These are phyloP conservation scores for Aristolochia californica DNA, from an alignment of 164 flowering plant species.

Conservation along the genomic window DNA sequence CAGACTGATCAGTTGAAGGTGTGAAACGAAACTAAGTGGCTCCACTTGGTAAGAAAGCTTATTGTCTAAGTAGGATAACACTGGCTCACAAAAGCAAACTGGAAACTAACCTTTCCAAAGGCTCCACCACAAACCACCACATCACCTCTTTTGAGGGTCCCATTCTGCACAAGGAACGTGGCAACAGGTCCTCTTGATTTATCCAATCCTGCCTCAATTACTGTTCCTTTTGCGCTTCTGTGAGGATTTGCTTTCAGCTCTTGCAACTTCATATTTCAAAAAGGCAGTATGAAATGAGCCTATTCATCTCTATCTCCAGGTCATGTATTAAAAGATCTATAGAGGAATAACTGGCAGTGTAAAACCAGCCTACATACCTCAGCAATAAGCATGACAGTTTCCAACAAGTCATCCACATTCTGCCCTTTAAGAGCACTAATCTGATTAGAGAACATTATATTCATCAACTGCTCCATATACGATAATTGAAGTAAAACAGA, in stretches of 20 bases:
- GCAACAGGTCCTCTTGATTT: constrained; percentile 86
- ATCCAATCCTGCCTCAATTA: constrained; percentile 87
- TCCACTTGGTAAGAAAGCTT: too few species aligned
- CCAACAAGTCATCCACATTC: constrained; percentile 72
- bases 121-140: constrained; percentile 83
- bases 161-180: constrained; percentile 90
- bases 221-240: constrained; percentile 89
- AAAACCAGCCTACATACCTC: constrained; percentile 38
- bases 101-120: constrained; percentile 72
- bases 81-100: too few species aligned
- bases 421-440: constrained; percentile 92
- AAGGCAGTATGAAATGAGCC: not conserved
- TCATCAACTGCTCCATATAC: not conserved
- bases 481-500: constrained; percentile 1
- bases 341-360: not conserved
- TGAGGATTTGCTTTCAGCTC: constrained; percentile 93
- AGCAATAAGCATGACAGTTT: constrained; percentile 86
- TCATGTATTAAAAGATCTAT: too few species aligned
- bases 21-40: too few species aligned
- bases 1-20: not conserved
- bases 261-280: constrained; percentile 4
- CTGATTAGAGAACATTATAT: constrained; percentile 25
- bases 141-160: constrained; percentile 80
- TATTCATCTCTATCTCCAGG: too few species aligned
- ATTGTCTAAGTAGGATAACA: too few species aligned